phyloP scores from a whole-genome alignment of 768 basidiomycete species.

The Lyophyllum shimeji region DNA sequence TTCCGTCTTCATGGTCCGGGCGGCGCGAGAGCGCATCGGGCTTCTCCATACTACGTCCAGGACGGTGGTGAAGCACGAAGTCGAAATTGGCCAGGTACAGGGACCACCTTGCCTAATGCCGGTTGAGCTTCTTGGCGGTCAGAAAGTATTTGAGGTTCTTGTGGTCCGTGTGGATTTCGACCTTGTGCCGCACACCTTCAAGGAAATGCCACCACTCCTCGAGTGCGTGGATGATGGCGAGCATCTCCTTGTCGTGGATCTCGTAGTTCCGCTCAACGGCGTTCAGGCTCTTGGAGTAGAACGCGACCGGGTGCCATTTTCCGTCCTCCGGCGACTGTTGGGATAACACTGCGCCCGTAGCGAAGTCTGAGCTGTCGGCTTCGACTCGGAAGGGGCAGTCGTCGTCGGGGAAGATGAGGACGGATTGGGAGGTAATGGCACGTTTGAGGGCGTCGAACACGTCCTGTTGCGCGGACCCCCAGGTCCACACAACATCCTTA shows the following conservation, averaged over 20 bases:
- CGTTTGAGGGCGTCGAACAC: conserved; percentile 31
- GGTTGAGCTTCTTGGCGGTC: conserved; percentile 15
- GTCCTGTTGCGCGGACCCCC: conserved; percentile 8
- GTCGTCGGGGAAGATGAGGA: conserved; percentile 16
- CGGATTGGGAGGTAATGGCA: conserved; percentile 21
- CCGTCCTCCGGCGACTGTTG: conserved; percentile 16
- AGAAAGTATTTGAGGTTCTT: conserved; percentile 2
- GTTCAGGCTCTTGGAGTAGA: conserved; percentile 16
- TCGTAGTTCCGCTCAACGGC: conserved; percentile 39
- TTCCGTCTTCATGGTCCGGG: background rate
- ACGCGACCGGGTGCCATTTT: conserved; percentile 32
- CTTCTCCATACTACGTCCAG: background rate
- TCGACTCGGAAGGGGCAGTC: conserved; percentile 4
- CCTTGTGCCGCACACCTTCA: conserved; percentile 3
- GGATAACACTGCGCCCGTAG: conserved; percentile 16
- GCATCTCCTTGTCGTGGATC: conserved; percentile 41
- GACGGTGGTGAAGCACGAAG: background rate
- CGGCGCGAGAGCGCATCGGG: background rate
- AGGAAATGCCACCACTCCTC: conserved; percentile 19
- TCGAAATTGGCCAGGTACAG: background rate
- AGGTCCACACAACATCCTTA: background rate
- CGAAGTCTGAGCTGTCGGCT: conserved; percentile 12
- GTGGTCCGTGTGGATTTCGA: conserved; percentile 3
- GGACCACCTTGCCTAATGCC: background rate
- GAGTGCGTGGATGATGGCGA: conserved; percentile 38